These are phyloP conservation scores for Coemansia sp. DNA, from an alignment of 192 early-diverging fungal species.

Conservation along the genomic window DNA sequence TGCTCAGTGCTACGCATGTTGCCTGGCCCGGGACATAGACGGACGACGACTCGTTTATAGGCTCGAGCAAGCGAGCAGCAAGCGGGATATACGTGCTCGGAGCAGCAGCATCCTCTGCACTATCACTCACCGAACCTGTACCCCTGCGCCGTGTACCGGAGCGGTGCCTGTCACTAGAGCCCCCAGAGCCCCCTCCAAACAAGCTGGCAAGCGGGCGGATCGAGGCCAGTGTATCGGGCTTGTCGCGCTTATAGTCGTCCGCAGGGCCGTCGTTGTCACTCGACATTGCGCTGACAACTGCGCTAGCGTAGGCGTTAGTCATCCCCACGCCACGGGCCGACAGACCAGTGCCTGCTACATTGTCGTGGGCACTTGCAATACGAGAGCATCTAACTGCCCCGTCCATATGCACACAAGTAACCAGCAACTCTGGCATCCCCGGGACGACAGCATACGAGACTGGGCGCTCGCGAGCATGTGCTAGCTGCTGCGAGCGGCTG, in stretches of 20 bases:
- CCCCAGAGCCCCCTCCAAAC: constrained; percentile 14
- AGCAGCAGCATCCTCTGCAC: constrained; percentile 3
- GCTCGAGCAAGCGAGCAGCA: constrained; percentile 28
- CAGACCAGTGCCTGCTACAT: background rate
- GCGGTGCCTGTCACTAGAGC: background rate
- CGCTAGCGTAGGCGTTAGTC: constrained; percentile 38
- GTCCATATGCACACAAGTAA: constrained; percentile 27
- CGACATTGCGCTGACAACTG: constrained; percentile 34
- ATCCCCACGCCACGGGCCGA: constrained; percentile 14
- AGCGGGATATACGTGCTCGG: constrained; percentile 30
- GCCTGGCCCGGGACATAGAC: constrained; percentile 23
- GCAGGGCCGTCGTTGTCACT: background rate
- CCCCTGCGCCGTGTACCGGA: background rate
- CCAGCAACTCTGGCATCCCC: constrained; percentile 11
- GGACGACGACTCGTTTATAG: constrained; percentile 11
- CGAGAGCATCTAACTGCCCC: constrained; percentile 17
- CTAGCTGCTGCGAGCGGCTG: constrained; percentile 20
- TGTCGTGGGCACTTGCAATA: constrained; percentile 3
- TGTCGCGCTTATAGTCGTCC: background rate
- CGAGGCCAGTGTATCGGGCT: background rate
- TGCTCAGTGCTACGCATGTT: constrained; percentile 17
- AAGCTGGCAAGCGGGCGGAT: constrained; percentile 19
- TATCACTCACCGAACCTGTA: background rate
- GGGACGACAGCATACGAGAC: constrained; percentile 18
- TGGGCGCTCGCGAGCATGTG: constrained; percentile 7